Conservation (phyloP, 768 basidiomycete genomes). For the Mycena epipterygia region DNA sequence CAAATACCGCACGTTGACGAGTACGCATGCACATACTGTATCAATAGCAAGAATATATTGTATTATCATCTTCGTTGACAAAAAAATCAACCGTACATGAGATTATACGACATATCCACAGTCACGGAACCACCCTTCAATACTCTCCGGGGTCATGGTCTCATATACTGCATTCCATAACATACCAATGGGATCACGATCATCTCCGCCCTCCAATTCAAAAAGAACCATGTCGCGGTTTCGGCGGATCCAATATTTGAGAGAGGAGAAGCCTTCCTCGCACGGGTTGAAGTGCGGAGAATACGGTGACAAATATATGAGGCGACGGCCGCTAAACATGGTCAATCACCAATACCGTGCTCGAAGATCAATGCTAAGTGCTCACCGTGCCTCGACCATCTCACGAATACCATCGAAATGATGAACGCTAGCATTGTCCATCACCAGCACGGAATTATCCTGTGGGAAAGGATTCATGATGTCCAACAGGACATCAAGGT, state of each 20-base stretch:
- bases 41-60: conserved; percentile 11
- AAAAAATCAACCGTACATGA: background rate
- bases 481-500: conserved; percentile 40
- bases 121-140: conserved; percentile 41
- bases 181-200: conserved; percentile 26
- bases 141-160: conserved; percentile 35
- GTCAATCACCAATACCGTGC: too few species aligned
- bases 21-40: conserved; percentile 22
- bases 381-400: conserved; percentile 38
- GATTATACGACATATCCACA: conserved; percentile 36
- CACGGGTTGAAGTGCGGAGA: conserved; percentile 50
- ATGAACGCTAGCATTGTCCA: too few species aligned
- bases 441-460: conserved; percentile 45
- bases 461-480: conserved; percentile 51
- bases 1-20: too few species aligned
- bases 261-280: conserved; percentile 45
- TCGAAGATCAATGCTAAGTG: too few species aligned
- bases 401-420: conserved; percentile 38
- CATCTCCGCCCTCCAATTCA: conserved; percentile 28
- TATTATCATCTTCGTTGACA: conserved; percentile 1
- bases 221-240: conserved; percentile 29
- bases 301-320: conserved; percentile 47
- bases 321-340: conserved; percentile 35
- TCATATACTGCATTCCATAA: conserved; percentile 37
- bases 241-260: conserved; percentile 40